Conservation (phyloP, 2,329 filamentous ascomycete species). For the Sordariomycetes sp. region DNA sequence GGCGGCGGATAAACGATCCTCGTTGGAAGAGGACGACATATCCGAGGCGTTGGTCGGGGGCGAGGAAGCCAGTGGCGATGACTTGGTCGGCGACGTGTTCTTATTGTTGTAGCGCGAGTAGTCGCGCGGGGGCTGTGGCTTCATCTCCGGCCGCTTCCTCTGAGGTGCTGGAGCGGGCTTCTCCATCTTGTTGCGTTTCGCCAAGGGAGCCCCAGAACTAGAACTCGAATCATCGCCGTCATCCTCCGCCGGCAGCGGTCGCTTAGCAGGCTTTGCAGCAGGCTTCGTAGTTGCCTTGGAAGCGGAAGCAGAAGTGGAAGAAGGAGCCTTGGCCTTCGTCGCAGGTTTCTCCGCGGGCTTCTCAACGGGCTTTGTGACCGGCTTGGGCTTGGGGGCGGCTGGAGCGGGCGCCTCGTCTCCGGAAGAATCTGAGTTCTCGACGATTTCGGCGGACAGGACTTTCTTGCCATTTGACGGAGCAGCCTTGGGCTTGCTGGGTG, state of each 20-base stretch:
- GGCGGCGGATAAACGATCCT: no score
- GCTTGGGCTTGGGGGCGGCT: conserved; percentile 9
- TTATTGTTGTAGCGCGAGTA: conserved; percentile 29
- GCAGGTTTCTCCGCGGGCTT: neutral
- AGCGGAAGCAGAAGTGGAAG: conserved; percentile 14
- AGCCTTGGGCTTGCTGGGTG: conserved; percentile 32
- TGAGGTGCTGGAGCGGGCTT: conserved; percentile 20
- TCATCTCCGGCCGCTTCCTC: conserved; percentile 38
- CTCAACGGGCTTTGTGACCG: neutral
- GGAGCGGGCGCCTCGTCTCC: conserved; percentile 33
- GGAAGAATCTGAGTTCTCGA: conserved; percentile 46
- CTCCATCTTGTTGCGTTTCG: conserved; percentile 46
- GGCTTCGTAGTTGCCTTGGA: conserved; percentile 11
- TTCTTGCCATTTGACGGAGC: conserved; percentile 24
- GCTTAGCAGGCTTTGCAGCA: conserved; percentile 32
- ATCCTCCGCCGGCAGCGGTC: conserved; percentile 32
- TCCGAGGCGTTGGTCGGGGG: conserved; percentile 58
- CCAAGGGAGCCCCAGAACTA: conserved; percentile 48
- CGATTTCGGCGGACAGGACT: conserved; percentile 46
- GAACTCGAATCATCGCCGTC: conserved; percentile 50
- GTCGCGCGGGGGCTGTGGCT: conserved; percentile 36
- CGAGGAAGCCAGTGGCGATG: conserved; percentile 56
- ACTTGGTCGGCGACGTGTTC: conserved; percentile 50
- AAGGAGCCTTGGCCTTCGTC: conserved; percentile 9
- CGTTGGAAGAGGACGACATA: conserved; percentile 33